These are phyloP conservation scores for Annulohypoxylon truncatum DNA, from an alignment of 2,329 filamentous ascomycete species.

Conservation along the genomic window DNA sequence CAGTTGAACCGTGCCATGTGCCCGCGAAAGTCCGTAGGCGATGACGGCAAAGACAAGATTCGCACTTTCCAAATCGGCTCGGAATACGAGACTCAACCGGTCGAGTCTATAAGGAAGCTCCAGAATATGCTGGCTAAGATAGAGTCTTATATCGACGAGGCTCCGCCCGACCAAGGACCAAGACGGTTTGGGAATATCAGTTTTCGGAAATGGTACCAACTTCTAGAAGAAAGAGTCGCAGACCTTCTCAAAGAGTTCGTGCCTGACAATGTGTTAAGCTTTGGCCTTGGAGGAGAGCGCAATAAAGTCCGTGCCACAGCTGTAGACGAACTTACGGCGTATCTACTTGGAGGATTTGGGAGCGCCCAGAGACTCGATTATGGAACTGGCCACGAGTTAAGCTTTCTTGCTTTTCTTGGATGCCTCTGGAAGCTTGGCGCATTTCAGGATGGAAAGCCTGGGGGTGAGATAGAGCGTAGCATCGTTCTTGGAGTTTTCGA, in stretches of 20 bases:
- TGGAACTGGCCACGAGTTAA: constrained; percentile 94
- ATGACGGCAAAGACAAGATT: constrained; percentile 53
- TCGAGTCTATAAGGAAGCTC: constrained; percentile 71
- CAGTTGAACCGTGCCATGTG: constrained; percentile 92
- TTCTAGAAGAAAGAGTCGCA: constrained; percentile 71
- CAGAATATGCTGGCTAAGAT: constrained; percentile 74
- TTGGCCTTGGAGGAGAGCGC: constrained; percentile 39
- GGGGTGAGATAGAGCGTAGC: constrained; percentile 74
- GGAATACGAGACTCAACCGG: constrained; percentile 56
- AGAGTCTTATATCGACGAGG: constrained; percentile 76
- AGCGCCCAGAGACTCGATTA: constrained; percentile 92
- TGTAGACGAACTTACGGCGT: constrained; percentile 77
- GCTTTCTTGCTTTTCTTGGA: constrained; percentile 90
- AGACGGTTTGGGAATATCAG: constrained; percentile 92
- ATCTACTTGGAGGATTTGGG: constrained; percentile 87
- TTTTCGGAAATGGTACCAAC: constrained; percentile 84
- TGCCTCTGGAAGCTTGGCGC: constrained; percentile 90
- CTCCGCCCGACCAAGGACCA: constrained; percentile 86
- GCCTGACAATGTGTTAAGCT: constrained; percentile 53
- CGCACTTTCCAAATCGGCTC: constrained; percentile 62
- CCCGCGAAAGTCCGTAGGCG: constrained; percentile 66
- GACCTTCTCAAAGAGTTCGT: constrained; percentile 69
- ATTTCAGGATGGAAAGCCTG: constrained; percentile 69
- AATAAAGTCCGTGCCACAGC: constrained; percentile 59
- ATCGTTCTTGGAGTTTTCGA: constrained; percentile 87